Conservation (phyloP, 345 rosid genomes). For the Lepidium africanum region DNA sequence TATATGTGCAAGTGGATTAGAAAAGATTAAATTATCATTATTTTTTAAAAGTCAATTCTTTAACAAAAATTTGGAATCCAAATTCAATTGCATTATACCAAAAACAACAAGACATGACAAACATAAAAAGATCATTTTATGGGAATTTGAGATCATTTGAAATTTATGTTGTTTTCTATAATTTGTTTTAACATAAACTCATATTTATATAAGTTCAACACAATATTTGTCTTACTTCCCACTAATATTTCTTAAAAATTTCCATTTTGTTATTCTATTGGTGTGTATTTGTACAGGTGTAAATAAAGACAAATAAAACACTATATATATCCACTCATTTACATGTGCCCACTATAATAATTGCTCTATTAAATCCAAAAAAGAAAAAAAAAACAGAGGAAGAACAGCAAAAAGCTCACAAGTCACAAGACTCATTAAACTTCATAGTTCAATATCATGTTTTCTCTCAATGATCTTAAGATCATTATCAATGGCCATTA, state of each 20-base stretch:
- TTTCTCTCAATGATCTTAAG: constrained; percentile 31
- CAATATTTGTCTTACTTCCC: constrained; percentile 9
- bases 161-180: constrained; percentile 8
- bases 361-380: constrained; percentile 18
- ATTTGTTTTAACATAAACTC: neutral
- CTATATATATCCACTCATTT: constrained; percentile 4
- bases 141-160: constrained; percentile 16
- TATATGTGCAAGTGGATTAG: neutral
- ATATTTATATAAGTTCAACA: neutral
- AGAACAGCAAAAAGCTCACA: neutral
- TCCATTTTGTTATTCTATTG: neutral
- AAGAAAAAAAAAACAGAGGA: neutral
- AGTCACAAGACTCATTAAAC: constrained; percentile 14
- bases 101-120: constrained; percentile 5
- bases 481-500: constrained; percentile 37
- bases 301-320: constrained; percentile 14
- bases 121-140: neutral
- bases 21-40: neutral
- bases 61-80: neutral
- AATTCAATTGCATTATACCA: neutral
- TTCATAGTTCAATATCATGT: constrained; percentile 32
- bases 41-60: constrained; percentile 2
- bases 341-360: constrained; percentile 21
- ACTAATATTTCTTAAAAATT: neutral
- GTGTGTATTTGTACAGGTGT: neutral